Base-by-base conservation (phyloP, 2,329 filamentous ascomycete genomes). In the Cercospora sp. region DNA sequence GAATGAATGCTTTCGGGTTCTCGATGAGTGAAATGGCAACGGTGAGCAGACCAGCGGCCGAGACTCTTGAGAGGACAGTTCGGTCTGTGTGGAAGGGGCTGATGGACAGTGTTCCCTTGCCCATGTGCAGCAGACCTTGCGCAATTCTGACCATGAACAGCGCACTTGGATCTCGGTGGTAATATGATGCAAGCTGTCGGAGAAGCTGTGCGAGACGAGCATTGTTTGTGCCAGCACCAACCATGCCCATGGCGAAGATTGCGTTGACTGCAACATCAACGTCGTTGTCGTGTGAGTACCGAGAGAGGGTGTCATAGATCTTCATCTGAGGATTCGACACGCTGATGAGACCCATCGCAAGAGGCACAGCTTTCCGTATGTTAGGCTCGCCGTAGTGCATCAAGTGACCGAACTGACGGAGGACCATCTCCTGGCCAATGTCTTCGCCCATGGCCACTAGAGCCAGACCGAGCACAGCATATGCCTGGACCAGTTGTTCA, bases 281-380 rank as follows among this genome's bases (percentile, higher is more conserved):
- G 82, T 99, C 95, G 74, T 95, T 99, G 83, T 99, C 95, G 86
- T 99, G 95, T 72, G 91, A 96, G 86, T 99, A 99, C 77, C 95
- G 87, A 62, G 95, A 99, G 10, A 99, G 85, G 0, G 95, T 99
- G 80, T 99, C 95, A 83, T 99, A 99, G 59, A 99, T 92, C 86
- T 98, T 99, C 94, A 99, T 99, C 80, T 99, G 96, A 10, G 95
- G 95, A 83, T 99, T 99, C 83, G 93, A 97, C 12, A 96, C 93
- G 81, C 92, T 97, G 77, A 99, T 90, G 64, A 99, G 87, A 76
- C 94, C 96, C 93, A 99, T 96, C 28, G 95, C 95, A 64, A 99
- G 86, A 39, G 95, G 95, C 31, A 99, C 95, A 20, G 94, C 94
- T 78, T 95, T 95, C 70, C 95, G 91, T 75, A 99, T 99, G 79